phyloP scores from a whole-genome alignment of 2,329 filamentous ascomycete genomes.

The Aureobasidium melanogenum region DNA sequence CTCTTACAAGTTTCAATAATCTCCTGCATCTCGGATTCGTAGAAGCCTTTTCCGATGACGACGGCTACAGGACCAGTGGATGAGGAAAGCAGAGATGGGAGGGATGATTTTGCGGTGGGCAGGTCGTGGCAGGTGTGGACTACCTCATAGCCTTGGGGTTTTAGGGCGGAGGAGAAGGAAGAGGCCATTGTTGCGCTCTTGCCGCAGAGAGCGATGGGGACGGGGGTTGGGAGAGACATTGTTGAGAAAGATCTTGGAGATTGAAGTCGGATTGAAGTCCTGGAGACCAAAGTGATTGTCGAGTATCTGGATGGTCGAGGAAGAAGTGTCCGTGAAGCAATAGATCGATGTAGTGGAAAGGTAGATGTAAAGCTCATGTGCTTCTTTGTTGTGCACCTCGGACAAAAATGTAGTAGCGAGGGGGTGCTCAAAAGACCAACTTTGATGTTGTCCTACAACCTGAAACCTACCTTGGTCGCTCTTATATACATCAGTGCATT shows the following conservation, averaged over 20 bases:
- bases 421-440: background rate
- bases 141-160: background rate
- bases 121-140: slow-evolving; percentile 6
- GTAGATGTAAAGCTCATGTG: background rate
- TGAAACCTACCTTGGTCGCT: background rate
- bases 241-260: background rate
- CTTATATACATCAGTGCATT: background rate
- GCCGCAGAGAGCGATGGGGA: slow-evolving; percentile 8
- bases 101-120: background rate
- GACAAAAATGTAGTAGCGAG: background rate
- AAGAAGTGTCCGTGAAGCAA: background rate
- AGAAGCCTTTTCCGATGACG: slow-evolving; percentile 12
- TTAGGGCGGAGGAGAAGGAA: background rate
- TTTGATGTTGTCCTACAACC: background rate
- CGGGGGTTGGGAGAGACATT: slow-evolving; percentile 5
- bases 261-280: background rate
- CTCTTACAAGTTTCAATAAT: background rate
- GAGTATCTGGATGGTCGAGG: background rate
- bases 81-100: background rate
- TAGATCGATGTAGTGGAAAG: background rate
- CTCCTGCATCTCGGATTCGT: slow-evolving; percentile 5
- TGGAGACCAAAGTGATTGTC: background rate
- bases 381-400: background rate
- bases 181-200: slow-evolving; percentile 4
- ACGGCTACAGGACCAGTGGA: slow-evolving; percentile 2